Conservation (phyloP, 805 yeast genomes). For the Pichia scutulata region DNA sequence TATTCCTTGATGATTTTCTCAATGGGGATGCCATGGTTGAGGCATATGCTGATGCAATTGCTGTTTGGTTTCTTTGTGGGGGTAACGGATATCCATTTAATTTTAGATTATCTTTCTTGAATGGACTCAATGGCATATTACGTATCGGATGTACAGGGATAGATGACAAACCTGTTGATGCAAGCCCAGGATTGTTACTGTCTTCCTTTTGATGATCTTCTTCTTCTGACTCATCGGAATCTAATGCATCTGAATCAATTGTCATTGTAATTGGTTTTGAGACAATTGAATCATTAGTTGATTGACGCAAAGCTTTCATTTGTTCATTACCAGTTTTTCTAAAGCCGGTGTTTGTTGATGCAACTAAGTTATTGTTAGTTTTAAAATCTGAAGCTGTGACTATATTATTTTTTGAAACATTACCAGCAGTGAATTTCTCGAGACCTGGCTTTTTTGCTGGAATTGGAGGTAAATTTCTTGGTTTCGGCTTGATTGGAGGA, state of each 20-base stretch:
- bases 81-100: constrained; percentile 5
- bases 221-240: constrained; percentile 1
- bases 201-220: neutral
- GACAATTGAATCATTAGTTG: constrained; percentile 1
- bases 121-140: constrained; percentile 1
- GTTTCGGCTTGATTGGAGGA: constrained; percentile 27
- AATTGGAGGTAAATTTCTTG: constrained; percentile 25
- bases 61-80: constrained; percentile 4
- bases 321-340: constrained; percentile 9
- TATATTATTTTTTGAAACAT: neutral
- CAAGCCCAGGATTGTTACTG: neutral
- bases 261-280: constrained; percentile 7
- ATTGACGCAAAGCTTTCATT: neutral
- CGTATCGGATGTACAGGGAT: neutral
- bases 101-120: neutral
- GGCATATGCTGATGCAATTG: neutral
- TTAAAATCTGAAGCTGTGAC: neutral
- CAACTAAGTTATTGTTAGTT: constrained; percentile 6
- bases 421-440: neutral
- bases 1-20: neutral
- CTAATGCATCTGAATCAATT: neutral
- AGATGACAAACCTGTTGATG: neutral
- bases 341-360: constrained; percentile 12
- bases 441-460: constrained; percentile 20
- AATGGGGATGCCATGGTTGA: neutral